Base-by-base conservation (phyloP, 495 filamentous ascomycete genomes). In the Xeromyces bisporus region DNA sequence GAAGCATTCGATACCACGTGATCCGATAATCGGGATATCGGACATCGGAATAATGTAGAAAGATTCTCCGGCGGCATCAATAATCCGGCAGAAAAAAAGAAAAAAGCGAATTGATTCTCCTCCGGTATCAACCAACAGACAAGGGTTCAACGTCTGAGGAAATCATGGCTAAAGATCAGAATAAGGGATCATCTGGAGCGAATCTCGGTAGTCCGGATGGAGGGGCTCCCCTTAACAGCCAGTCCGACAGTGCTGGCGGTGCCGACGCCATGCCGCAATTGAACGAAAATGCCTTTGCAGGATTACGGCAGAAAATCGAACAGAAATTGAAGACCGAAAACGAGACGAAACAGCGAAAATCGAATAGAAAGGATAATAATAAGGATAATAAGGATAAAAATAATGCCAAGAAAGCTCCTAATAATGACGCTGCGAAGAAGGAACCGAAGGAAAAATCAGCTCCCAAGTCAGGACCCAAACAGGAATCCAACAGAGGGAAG, bases 241-340 rank as follows among this genome's bases (percentile, higher is more conserved):
- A 21, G 20, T 21, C 20, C 20, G 9, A 47, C 31, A 50, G 44
- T 13, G 15, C 48, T 11, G 37, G 35, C 26, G 11, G 14, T 17
- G 37, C 37, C n/a, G 46, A 40, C 28, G 36, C 32, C 30, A 38
- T 64, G 37, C 63, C 66, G 16, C 47, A 56, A 29, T 61, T 78
- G 20, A 67, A 77, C 46, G 67, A 74, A 42, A 51, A 56, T 26
- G 69, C 72, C 9, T 63, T 82, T 38, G 65, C 67, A 18, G 63
- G 67, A 33, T 53, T 80, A 39, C 74, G 75, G 17, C 61, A 67
- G 30, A 73, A 69, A 48, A 75, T 80, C 43, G 71, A 80, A 45
- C 51, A 61, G 39, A 53, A 49, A 18, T 46, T 65, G 47, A 65
- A 64, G 37, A 48, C 50, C 29, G 47, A 55, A 47, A 67, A 51